Evolutionary conservation across 2,329 filamentous ascomycete species (phyloP).

Genomic region (Aspergillus carbonarius): DNA sequence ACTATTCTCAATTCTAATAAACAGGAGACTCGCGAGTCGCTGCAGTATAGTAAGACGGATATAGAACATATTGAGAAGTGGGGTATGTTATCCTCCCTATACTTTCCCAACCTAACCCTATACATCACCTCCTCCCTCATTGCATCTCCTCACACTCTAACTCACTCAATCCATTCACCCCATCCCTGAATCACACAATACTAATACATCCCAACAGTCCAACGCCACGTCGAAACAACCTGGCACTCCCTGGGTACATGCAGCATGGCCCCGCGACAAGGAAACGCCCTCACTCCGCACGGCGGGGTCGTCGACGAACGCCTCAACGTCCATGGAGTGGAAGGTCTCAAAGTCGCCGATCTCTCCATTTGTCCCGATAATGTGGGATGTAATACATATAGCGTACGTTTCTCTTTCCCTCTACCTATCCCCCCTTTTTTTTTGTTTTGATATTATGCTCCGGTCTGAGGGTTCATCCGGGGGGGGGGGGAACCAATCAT

Average conservation of each 20-base stretch:
- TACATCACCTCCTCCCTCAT: background rate
- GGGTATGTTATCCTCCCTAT: slow-evolving; percentile 28
- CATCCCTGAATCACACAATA: no score
- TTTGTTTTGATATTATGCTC: no score
- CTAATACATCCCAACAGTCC: no score
- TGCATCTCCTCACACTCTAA: no score
- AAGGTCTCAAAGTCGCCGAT: slow-evolving; percentile 67
- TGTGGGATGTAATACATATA: slow-evolving; percentile 2
- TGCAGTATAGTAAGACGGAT: slow-evolving; percentile 61
- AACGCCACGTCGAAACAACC: slow-evolving; percentile 73
- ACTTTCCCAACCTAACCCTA: background rate
- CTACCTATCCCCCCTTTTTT: background rate
- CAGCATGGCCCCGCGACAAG: slow-evolving; percentile 73
- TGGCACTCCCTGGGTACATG: slow-evolving; percentile 70
- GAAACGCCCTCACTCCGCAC: slow-evolving; percentile 78
- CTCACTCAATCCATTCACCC: background rate
- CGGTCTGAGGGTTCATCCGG: no score
- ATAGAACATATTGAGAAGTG: slow-evolving; percentile 65
- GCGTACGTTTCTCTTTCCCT: no score
- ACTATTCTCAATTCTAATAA: slow-evolving; percentile 63
- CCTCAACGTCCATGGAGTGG: slow-evolving; percentile 73
- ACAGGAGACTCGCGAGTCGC: slow-evolving; percentile 59
- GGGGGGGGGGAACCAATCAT: no score
- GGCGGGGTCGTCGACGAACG: slow-evolving; percentile 71
- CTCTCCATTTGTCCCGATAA: background rate